These are phyloP conservation scores for Solanum phureja DNA, from an alignment of 257 asterid genomes.

Conservation along the genomic window DNA sequence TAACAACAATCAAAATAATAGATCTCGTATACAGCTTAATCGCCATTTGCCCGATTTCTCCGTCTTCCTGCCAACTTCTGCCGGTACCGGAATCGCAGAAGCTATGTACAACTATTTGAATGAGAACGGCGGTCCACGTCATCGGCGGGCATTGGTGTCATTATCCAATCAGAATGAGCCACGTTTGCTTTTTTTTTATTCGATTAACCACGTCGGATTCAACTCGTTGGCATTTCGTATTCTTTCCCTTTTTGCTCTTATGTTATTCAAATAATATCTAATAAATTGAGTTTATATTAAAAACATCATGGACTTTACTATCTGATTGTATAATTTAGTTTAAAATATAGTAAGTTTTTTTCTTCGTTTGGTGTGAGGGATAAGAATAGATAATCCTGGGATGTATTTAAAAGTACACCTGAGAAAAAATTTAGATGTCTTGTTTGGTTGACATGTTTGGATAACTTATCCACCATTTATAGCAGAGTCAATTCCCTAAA, in stretches of 20 bases:
- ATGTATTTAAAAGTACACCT: too few species aligned
- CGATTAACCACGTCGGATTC: not conserved
- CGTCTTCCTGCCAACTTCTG: not conserved
- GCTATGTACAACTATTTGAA: not conserved
- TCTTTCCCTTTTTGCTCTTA: not conserved
- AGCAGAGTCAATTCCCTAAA: too few species aligned
- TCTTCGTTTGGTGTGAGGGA: too few species aligned
- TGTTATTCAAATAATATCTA: not conserved
- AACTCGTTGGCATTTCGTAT: not conserved
- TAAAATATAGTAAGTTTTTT: too few species aligned
- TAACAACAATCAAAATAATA: not conserved
- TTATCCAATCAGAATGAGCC: not conserved
- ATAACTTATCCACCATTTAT: too few species aligned
- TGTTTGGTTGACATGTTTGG: too few species aligned
- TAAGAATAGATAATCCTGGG: too few species aligned
- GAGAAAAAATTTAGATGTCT: too few species aligned
- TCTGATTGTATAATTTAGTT: too few species aligned
- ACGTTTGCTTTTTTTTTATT: not conserved
- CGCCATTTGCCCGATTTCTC: constrained; percentile 4
- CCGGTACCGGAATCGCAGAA: not conserved
- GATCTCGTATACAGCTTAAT: not conserved
- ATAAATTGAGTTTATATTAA: too few species aligned
- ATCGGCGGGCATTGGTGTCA: not conserved
- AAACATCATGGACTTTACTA: not conserved
- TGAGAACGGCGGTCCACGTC: not conserved